A percentile compares a stretch with the other conserved stretches of the same genome.
Evolutionary conservation across 2,329 filamentous ascomycete species (phyloP).

Genomic region (Aureobasidium sp.): DNA sequence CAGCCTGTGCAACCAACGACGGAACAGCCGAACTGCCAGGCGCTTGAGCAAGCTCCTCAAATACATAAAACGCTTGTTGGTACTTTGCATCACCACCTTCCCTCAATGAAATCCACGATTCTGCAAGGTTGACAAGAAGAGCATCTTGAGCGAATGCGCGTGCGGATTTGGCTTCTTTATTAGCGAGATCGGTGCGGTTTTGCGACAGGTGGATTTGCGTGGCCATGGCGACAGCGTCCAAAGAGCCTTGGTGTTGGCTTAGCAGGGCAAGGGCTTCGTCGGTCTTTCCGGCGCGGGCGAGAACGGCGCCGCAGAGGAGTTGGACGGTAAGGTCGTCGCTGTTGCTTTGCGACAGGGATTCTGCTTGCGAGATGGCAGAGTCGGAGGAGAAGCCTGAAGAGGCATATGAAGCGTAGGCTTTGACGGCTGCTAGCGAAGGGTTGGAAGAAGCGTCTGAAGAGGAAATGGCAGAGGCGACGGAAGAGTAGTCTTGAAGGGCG

Average conservation of each 20-base stretch:
- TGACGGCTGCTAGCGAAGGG: constrained; percentile 70
- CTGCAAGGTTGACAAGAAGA: constrained; percentile 84
- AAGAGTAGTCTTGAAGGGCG: constrained; percentile 68
- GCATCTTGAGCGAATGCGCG: constrained; percentile 94
- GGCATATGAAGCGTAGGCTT: constrained; percentile 62
- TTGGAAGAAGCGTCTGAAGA: constrained; percentile 50
- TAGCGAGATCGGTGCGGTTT: constrained; percentile 81
- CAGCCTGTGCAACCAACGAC: constrained; percentile 77
- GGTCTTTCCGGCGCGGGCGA: constrained; percentile 72
- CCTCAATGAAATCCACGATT: constrained; percentile 89
- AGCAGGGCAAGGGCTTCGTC: constrained; percentile 78
- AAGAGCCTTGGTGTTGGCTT: constrained; percentile 73
- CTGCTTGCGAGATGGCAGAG: constrained; percentile 48
- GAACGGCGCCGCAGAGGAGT: constrained; percentile 70
- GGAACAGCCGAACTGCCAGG: constrained; percentile 70
- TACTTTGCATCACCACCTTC: constrained; percentile 94
- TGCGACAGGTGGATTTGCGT: constrained; percentile 88
- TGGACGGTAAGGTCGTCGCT: constrained; percentile 75
- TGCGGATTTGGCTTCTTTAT: constrained; percentile 81
- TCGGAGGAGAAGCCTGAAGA: constrained; percentile 28
- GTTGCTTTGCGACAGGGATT: constrained; percentile 60
- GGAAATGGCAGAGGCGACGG: constrained; percentile 62
- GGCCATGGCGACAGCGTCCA: constrained; percentile 74
- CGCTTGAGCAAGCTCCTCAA: constrained; percentile 87
- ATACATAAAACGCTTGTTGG: constrained; percentile 95